These are phyloP conservation scores for Keqinozyma sinolaborantium DNA, from an alignment of 1,139 yeast species.

Conservation along the genomic window DNA sequence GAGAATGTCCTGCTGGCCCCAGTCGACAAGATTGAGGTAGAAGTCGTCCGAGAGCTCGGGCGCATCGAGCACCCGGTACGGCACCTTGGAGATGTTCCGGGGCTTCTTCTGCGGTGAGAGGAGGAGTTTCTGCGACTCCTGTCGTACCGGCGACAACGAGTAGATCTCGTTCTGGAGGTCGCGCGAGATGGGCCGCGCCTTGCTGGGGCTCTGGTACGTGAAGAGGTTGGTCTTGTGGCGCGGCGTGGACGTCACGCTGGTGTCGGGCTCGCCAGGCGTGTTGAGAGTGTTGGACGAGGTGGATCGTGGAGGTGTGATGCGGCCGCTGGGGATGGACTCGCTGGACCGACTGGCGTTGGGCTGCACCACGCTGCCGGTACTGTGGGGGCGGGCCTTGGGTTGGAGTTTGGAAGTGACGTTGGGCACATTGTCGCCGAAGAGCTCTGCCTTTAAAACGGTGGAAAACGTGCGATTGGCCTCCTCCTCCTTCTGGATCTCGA, in stretches of 20 bases:
- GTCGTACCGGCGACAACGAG: constrained; percentile 83
- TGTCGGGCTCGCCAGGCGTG: constrained; percentile 9
- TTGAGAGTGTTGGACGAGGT: constrained; percentile 6
- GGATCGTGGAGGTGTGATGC: constrained; percentile 21
- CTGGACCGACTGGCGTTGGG: constrained; percentile 10
- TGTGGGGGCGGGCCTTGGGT: constrained; percentile 16
- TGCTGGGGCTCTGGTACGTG: constrained; percentile 69
- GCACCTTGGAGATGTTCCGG: constrained; percentile 77
- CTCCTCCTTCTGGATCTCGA: constrained; percentile 65
- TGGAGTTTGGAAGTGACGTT: constrained; percentile 41
- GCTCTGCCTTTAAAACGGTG: constrained; percentile 80
- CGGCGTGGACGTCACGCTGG: constrained; percentile 43
- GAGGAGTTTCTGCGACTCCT: constrained; percentile 76
- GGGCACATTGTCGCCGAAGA: constrained; percentile 85
- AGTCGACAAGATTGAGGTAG: constrained; percentile 85
- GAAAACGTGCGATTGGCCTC: constrained; percentile 89
- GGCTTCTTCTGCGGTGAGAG: constrained; percentile 80
- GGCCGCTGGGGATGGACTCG: constrained; percentile 12
- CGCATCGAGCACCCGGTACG: constrained; percentile 92
- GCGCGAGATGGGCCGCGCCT: constrained; percentile 55
- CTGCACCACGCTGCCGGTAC: constrained; percentile 16
- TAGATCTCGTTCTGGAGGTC: constrained; percentile 72
- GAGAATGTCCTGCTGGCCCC: constrained; percentile 88
- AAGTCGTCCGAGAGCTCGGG: constrained; percentile 95
- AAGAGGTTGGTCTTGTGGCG: constrained; percentile 55